A percentile compares a stretch with the other conserved stretches of the same genome.
These are phyloP conservation scores for Noccaea caerulescens DNA, from an alignment of 345 rosid species.

Conservation along the genomic window DNA sequence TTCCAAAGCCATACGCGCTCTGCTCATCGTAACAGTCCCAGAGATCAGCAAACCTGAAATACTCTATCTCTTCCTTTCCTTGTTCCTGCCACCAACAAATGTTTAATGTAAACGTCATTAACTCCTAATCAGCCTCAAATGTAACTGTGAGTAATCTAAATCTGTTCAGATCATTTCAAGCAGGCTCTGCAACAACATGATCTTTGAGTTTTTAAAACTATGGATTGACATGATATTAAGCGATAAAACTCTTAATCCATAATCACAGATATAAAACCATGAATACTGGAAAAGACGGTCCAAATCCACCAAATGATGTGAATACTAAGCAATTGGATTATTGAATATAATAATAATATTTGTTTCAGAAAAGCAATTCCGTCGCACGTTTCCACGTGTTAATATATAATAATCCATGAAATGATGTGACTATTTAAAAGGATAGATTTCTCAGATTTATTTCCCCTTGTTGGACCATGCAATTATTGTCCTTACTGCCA, in stretches of 20 bases:
- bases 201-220: neutral
- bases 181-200: neutral
- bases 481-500: slow-evolving; percentile 39
- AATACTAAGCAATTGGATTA: slow-evolving; percentile 20
- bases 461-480: slow-evolving; percentile 38
- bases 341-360: slow-evolving; percentile 22
- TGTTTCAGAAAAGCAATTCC: slow-evolving; percentile 17
- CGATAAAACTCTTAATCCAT: neutral
- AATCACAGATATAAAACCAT: slow-evolving; percentile 2
- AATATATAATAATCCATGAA: slow-evolving; percentile 36
- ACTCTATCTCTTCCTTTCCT: slow-evolving; percentile 57
- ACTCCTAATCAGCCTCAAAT: slow-evolving; percentile 4
- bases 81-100: slow-evolving; percentile 52
- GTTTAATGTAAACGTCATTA: neutral
- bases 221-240: neutral
- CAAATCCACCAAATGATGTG: neutral
- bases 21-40: slow-evolving; percentile 73
- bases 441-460: slow-evolving; percentile 2
- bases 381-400: slow-evolving; percentile 44
- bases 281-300: slow-evolving; percentile 24
- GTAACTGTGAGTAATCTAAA: neutral
- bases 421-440: slow-evolving; percentile 35
- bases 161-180: slow-evolving; percentile 2
- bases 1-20: slow-evolving; percentile 76
- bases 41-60: slow-evolving; percentile 64